Percentiles rank a stretch among this genome's conserved stretches.
These are phyloP conservation scores for Xylaria longipes DNA, from an alignment of 495 filamentous ascomycete genomes.

Conservation along the genomic window DNA sequence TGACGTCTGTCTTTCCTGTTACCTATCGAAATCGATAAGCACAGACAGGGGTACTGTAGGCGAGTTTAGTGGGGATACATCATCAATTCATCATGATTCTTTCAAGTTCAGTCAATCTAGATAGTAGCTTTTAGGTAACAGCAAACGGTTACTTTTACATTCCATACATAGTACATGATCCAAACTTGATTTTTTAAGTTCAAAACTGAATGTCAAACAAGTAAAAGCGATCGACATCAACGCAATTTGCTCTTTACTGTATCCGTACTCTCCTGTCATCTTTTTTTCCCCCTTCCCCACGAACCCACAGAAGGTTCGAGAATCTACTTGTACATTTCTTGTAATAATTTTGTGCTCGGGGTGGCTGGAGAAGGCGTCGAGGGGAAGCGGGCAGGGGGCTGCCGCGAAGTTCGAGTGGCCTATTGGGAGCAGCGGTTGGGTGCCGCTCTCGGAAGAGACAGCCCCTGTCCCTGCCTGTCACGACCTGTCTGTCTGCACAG, in stretches of 20 bases:
- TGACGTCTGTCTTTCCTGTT: constrained; percentile 6
- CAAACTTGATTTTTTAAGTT: neutral
- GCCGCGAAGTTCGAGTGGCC: constrained; percentile 14
- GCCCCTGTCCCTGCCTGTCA: constrained; percentile 22
- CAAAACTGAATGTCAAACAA: neutral
- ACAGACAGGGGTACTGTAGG: neutral
- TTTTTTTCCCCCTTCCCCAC: constrained; percentile 8
- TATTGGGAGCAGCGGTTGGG: constrained; percentile 32
- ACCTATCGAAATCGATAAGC: constrained; percentile 10
- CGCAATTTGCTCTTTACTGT: neutral
- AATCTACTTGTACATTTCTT: constrained; percentile 37
- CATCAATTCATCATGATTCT: neutral
- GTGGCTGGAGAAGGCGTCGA: constrained; percentile 12
- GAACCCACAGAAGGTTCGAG: constrained; percentile 56
- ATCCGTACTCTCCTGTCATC: neutral
- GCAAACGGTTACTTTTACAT: neutral
- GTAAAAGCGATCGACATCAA: neutral
- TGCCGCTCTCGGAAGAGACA: constrained; percentile 39
- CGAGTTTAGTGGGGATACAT: neutral
- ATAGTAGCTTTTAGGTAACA: neutral
- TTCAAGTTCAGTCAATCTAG: neutral
- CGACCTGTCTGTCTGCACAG: constrained; percentile 6
- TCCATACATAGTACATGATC: neutral
- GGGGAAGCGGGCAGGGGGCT: constrained; percentile 5
- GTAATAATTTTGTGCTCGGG: constrained; percentile 30